These are phyloP conservation scores for Yamadazyma triangularis DNA, from an alignment of 1,139 yeast species.

Conservation along the genomic window DNA sequence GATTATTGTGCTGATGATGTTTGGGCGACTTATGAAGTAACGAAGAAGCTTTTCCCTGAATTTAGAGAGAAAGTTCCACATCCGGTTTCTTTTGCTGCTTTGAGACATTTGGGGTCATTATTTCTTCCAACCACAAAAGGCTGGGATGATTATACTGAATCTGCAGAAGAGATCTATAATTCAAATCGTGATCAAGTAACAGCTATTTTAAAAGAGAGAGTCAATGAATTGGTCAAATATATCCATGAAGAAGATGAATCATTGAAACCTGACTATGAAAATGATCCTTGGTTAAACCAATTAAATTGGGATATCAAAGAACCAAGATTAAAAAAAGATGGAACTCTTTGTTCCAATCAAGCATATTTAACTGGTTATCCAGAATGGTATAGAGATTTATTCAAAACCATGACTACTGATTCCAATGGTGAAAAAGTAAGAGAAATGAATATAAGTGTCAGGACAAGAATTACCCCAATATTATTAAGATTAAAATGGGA, in stretches of 20 bases:
- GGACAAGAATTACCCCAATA: constrained; percentile 74
- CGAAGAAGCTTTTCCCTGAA: constrained; percentile 62
- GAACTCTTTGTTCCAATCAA: constrained; percentile 73
- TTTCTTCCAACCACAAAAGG: constrained; percentile 71
- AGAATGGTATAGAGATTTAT: constrained; percentile 83
- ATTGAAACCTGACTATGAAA: constrained; percentile 24
- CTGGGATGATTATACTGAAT: constrained; percentile 71
- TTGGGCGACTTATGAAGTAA: constrained; percentile 65
- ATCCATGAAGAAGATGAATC: constrained; percentile 24
- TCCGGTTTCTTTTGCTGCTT: constrained; percentile 91
- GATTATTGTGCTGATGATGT: constrained; percentile 87
- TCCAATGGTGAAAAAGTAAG: constrained; percentile 19
- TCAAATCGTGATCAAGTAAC: constrained; percentile 55
- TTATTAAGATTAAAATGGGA: constrained; percentile 83
- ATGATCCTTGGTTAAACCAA: constrained; percentile 88
- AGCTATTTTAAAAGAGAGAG: constrained; percentile 53
- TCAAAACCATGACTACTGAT: constrained; percentile 39
- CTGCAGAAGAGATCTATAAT: constrained; percentile 66
- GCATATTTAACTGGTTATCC: constrained; percentile 86
- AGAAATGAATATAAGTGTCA: constrained; percentile 58
- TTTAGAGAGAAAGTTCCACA: constrained; percentile 76
- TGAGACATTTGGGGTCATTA: constrained; percentile 70
- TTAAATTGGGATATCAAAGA: constrained; percentile 80
- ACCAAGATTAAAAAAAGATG: constrained; percentile 60
- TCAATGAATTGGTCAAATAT: constrained; percentile 50